Evolutionary conservation across 169 alveolate species (phyloP).

Genomic region (Plasmodium reichenowi): DNA sequence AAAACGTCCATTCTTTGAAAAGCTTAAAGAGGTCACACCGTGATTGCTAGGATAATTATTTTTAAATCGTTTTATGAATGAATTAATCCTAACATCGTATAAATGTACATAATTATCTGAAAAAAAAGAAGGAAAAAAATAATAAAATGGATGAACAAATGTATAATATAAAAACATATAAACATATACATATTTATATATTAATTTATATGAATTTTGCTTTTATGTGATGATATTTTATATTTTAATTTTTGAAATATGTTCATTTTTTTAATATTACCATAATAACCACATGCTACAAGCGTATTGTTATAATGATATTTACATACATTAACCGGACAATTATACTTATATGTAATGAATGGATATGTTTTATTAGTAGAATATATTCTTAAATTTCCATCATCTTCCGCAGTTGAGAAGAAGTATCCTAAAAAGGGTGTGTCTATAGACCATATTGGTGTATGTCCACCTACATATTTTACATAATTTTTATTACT

Average conservation of each 20-base stretch:
- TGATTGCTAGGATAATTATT: slow-evolving; percentile 68
- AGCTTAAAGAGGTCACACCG: slow-evolving; percentile 71
- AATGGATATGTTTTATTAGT: slow-evolving; percentile 72
- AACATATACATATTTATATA: neutral
- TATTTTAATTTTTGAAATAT: neutral
- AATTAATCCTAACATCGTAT: slow-evolving; percentile 56
- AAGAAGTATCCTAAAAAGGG: slow-evolving; percentile 70
- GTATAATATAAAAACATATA: neutral
- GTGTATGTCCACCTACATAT: slow-evolving; percentile 74
- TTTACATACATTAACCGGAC: slow-evolving; percentile 50
- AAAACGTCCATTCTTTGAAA: slow-evolving; percentile 64
- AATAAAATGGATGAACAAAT: neutral
- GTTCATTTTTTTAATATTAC: slow-evolving; percentile 12
- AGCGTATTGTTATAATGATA: slow-evolving; percentile 69
- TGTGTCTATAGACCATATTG: slow-evolving; percentile 71
- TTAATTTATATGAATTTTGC: neutral
- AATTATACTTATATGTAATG: slow-evolving; percentile 67
- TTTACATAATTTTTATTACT: slow-evolving; percentile 75
- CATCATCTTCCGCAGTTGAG: slow-evolving; percentile 72
- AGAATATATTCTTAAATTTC: slow-evolving; percentile 68
- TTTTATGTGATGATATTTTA: neutral
- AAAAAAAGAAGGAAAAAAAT: neutral
- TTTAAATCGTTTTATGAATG: slow-evolving; percentile 58
- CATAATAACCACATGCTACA: slow-evolving; percentile 65
- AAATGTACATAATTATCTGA: slow-evolving; percentile 69